Evolutionary conservation across 257 asterid genomes (phyloP).

Genomic region (Ballota nigra): DNA sequence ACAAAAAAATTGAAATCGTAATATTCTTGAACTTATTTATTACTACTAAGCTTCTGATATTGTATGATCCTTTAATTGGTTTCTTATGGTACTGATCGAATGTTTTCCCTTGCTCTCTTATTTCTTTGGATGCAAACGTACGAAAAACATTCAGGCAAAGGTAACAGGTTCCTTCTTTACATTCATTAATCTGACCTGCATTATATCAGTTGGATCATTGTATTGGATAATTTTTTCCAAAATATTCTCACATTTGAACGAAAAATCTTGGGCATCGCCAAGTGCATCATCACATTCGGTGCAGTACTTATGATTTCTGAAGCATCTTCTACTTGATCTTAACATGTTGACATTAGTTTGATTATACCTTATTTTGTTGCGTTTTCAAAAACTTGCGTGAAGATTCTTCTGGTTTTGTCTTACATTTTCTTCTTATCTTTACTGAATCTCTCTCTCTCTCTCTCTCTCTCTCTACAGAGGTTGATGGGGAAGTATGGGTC

Average conservation of each 20-base stretch:
- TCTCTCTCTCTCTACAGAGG: conserved; percentile 39
- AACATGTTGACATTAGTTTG: too few species aligned
- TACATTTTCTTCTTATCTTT: background rate
- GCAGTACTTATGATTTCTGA: too few species aligned
- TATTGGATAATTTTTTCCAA: background rate
- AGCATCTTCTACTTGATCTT: too few species aligned
- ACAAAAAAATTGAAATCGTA: conserved; percentile 42
- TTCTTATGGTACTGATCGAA: conserved; percentile 29
- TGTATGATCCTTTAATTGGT: background rate
- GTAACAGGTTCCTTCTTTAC: conserved; percentile 28
- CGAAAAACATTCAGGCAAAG: conserved; percentile 50
- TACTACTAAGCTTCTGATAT: background rate
- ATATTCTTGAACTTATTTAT: conserved; percentile 21
- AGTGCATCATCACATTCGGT: background rate
- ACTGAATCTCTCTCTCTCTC: background rate
- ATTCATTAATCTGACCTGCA: background rate
- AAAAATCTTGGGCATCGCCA: background rate
- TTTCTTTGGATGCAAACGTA: conserved; percentile 24
- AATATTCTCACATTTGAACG: background rate
- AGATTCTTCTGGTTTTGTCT: background rate
- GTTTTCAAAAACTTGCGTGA: too few species aligned
- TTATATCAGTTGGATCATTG: background rate
- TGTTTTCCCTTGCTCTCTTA: conserved; percentile 16
- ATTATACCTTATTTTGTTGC: too few species aligned
- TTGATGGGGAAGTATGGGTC: conserved; percentile 47